Conservation (phyloP, 345 rosid genomes). For the Populus tremula region DNA sequence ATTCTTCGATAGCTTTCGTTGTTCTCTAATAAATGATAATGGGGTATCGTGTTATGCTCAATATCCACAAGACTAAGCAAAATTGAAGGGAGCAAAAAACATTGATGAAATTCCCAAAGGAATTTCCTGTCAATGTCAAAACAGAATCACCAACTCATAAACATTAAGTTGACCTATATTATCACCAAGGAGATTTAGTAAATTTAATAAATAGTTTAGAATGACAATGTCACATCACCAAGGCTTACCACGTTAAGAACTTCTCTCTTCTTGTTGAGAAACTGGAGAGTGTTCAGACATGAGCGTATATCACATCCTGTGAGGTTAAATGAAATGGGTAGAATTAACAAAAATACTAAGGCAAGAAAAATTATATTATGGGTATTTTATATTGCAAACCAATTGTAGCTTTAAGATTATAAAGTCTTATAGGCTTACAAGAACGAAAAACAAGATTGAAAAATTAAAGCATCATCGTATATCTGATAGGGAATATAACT, state of each 20-base stretch:
- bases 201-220: not conserved
- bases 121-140: not conserved
- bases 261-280: conserved; percentile 87
- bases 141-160: not conserved
- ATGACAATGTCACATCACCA: not conserved
- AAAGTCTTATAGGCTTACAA: not conserved
- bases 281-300: conserved; percentile 94
- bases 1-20: not conserved
- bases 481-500: conserved; percentile 16
- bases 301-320: conserved; percentile 94
- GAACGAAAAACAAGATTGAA: not conserved
- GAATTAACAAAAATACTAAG: not conserved
- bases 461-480: not conserved
- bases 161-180: not conserved
- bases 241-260: conserved; percentile 70
- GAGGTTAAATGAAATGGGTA: conserved; percentile 19
- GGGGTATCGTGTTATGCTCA: not conserved
- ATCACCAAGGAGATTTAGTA: not conserved
- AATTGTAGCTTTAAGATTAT: not conserved
- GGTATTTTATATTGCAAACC: not conserved
- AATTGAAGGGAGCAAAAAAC: not conserved
- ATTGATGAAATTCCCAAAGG: not conserved
- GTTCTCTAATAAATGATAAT: not conserved
- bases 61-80: not conserved
- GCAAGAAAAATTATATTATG: not conserved